These are phyloP conservation scores for Talaromyces liani DNA, from an alignment of 495 filamentous ascomycete genomes.

Conservation along the genomic window DNA sequence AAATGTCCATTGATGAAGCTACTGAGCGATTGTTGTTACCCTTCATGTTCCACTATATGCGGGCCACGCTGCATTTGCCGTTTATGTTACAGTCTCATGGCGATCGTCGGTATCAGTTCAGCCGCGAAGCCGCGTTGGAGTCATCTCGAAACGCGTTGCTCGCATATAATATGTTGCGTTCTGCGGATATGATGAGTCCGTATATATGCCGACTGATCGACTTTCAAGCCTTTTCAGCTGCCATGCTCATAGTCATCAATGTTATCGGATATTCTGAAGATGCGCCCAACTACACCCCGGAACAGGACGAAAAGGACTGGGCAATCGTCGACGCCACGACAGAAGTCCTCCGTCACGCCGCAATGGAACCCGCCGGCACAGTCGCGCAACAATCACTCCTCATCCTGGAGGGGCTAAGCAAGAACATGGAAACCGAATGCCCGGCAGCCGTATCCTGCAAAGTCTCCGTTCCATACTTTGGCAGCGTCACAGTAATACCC, in stretches of 20 bases:
- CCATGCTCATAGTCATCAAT: constrained; percentile 42
- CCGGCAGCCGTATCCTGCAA: constrained; percentile 16
- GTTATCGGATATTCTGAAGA: constrained; percentile 33
- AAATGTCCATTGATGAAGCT: constrained; percentile 16
- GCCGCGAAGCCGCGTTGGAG: constrained; percentile 34
- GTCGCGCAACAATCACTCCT: constrained; percentile 41
- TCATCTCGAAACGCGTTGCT: constrained; percentile 39
- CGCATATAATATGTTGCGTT: constrained; percentile 36
- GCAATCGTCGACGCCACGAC: constrained; percentile 32
- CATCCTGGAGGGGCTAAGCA: constrained; percentile 33
- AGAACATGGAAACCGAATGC: background rate
- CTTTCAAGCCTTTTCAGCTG: constrained; percentile 46
- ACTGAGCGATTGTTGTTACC: constrained; percentile 32
- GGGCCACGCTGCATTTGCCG: constrained; percentile 44
- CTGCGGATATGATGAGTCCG: constrained; percentile 18
- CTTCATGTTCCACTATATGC: constrained; percentile 38
- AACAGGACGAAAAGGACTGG: constrained; percentile 39
- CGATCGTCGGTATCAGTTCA: constrained; percentile 32
- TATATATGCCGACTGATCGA: constrained; percentile 47
- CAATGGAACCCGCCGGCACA: constrained; percentile 32
- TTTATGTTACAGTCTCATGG: constrained; percentile 44
- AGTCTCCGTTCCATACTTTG: constrained; percentile 40
- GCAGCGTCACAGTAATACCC: constrained; percentile 28
- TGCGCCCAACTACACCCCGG: constrained; percentile 13
- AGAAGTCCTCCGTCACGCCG: constrained; percentile 32